Evolutionary conservation across 164 flowering plant species (phyloP), one percentile per base, ranked within the genome.

Genomic region (Vitis rupestris): DNA sequence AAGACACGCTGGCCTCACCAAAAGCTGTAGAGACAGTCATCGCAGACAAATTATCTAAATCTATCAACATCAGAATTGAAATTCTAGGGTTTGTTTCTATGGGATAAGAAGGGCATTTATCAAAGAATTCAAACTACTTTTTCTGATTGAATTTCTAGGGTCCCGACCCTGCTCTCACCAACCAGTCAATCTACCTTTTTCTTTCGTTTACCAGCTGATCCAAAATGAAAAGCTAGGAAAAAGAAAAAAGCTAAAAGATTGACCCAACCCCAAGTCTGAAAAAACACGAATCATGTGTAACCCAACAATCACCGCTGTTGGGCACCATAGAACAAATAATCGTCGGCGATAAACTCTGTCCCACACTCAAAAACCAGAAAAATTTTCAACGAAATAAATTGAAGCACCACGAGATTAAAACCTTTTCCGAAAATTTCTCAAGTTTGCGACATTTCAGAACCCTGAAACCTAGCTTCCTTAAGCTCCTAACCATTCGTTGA

Each of bases 1-100:
- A 86, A 16, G 87, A 85, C 12, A 77, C 87, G 50, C 87, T 80
- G 3, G 88, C 86, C 59, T 86, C 90, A 4, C 86, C 90, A 62
- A 88, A 78, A 63, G 78, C 83, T 1, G 85, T 72, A 17, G 88
- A 79, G 58, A 76, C 71, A 30, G 79, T 72, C 76, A 74, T 72
- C 57, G 64, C 57, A n/a, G 73, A 68, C 17, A 81, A 76, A 44
- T 70, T 81, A 19, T 85, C 88, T 14, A 85, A 64, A 44, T 81
- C 86, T n/a, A 55, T 75, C 61, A 85, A 75, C 88, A 83, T 85
- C 50, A 7, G 49, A 8, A 2, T 11, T 10, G 31, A 16, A 8
- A 50, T 44, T 29, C 60, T 29, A 65, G 19, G 55, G 65, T 61
- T 66, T 73, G 37, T 31, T 19, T 19, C 19, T 15, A 23, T 3